Base-by-base conservation (phyloP, 2,329 filamentous ascomycete genomes). In the Zasmidium angulare region DNA sequence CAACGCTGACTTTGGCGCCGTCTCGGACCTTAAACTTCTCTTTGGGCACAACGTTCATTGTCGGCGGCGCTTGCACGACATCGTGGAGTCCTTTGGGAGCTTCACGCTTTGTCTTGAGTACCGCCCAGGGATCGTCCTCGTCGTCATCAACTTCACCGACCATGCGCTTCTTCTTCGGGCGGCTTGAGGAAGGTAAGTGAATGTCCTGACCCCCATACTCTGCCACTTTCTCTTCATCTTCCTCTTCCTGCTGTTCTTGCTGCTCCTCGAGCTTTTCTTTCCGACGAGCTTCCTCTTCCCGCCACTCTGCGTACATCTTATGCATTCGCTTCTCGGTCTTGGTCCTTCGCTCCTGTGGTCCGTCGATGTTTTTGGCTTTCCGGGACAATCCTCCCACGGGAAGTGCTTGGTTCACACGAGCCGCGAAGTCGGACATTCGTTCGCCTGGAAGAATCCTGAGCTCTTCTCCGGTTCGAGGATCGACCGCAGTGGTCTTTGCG, bases 401-500 rank as follows among this genome's bases (percentile, higher is more conserved):
- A 6, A 98, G 80, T 0, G 90, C 87, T 51, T 90, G 89, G 71
- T 98, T 89, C 6, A 99, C 95, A 26, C 93, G 86, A 11, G 87
- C 85, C 7, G 87, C 80, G 72, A 96, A 99, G 54, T 96, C 89
- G 3, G 88, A 86, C 70, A 98, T 79, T 53, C 86, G 85, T 75
- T 99, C 95, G 53, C 91, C 91, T 0, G 93, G 92, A 17, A 86
- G 83, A 63, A 98, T 97, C 50, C 84, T 90, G 0, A 86, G 87
- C 2, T 82, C 69, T 23, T 80, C 76, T 19, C 2, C 53, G 17
- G 58, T 52, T 23, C 54, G 51, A 31, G 58, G 46, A 46, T 55
- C 48, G 14, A 53, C 24, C 21, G 62, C 21, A 21, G 56, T 47
- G 20, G 53, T 52, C 21, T 55, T 53, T 21, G 52, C 36, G 20